A percentile compares a stretch with the other conserved stretches of the same genome.
These are phyloP conservation scores for Podospora sp. DNA, from an alignment of 495 filamentous ascomycete species.

Conservation along the genomic window DNA sequence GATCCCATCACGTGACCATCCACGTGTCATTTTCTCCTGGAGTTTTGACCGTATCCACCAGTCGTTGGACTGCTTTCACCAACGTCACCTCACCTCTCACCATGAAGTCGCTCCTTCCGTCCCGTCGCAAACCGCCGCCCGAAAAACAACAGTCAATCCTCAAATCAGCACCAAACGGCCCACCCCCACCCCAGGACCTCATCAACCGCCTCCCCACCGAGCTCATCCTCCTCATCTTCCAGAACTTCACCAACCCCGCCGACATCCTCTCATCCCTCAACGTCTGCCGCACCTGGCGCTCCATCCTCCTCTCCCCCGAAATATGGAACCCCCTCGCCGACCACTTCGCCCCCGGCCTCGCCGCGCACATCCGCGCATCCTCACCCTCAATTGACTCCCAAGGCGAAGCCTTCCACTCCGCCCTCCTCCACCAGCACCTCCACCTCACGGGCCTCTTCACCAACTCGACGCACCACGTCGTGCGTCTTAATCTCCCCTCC, in stretches of 20 bases:
- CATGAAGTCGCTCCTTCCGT: conserved; percentile 15
- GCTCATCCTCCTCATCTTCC: conserved; percentile 14
- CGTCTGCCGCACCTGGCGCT: conserved; percentile 20
- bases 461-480: background rate
- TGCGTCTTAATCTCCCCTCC: background rate
- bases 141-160: background rate
- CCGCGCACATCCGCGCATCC: background rate
- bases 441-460: conserved; percentile 3
- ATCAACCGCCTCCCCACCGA: conserved; percentile 10
- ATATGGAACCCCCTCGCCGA: conserved; percentile 14
- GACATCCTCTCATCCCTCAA: conserved; percentile 18
- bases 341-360: conserved; percentile 1
- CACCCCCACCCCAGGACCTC: background rate
- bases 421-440: conserved; percentile 12
- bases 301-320: conserved; percentile 14
- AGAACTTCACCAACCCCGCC: conserved; percentile 9
- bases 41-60: no score
- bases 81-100: background rate
- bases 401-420: conserved; percentile 1
- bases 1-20: no score
- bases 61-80: no score
- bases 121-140: conserved; percentile 2
- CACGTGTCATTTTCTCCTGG: no score
- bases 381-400: background rate
- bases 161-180: background rate